Evolutionary conservation across 495 filamentous ascomycete genomes (phyloP).

Genomic region (Jackrogersella minutella): DNA sequence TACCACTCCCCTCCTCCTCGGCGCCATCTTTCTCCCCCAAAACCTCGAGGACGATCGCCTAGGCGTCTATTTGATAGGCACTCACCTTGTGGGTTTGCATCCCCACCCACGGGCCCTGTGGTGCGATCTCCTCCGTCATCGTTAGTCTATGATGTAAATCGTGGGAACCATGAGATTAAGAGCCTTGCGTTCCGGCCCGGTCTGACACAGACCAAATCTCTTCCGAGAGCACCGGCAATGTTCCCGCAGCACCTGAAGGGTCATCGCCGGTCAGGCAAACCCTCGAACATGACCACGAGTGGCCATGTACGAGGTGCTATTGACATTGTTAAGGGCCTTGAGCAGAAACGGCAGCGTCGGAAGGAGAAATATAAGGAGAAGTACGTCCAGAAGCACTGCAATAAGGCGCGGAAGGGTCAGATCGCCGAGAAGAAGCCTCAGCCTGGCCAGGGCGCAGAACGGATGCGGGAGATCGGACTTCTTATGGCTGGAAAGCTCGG

Average conservation of each 20-base stretch:
- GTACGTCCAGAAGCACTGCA: constrained; percentile 74
- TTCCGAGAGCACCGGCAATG: constrained; percentile 75
- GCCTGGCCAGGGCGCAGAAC: constrained; percentile 87
- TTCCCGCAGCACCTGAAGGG: constrained; percentile 64
- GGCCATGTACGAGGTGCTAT: constrained; percentile 81
- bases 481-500: constrained; percentile 82
- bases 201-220: constrained; percentile 76
- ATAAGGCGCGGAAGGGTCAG: constrained; percentile 60
- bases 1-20: constrained; percentile 58
- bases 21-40: constrained; percentile 57
- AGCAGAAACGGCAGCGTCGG: constrained; percentile 89
- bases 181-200: constrained; percentile 69
- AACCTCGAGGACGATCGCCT: constrained; percentile 57
- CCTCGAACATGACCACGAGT: constrained; percentile 43
- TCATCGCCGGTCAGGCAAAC: constrained; percentile 41
- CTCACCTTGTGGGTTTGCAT: constrained; percentile 75
- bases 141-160: constrained; percentile 45
- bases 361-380: constrained; percentile 79
- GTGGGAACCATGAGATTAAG: constrained; percentile 57
- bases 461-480: constrained; percentile 93
- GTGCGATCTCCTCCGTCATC: constrained; percentile 57
- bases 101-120: constrained; percentile 61
- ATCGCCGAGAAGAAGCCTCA: constrained; percentile 58
- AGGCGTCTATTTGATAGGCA: constrained; percentile 68
- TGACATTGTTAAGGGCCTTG: constrained; percentile 95